Conservation (phyloP, 371 early-diverging fungal species). For the Amoeboaphelidium occidentale region DNA sequence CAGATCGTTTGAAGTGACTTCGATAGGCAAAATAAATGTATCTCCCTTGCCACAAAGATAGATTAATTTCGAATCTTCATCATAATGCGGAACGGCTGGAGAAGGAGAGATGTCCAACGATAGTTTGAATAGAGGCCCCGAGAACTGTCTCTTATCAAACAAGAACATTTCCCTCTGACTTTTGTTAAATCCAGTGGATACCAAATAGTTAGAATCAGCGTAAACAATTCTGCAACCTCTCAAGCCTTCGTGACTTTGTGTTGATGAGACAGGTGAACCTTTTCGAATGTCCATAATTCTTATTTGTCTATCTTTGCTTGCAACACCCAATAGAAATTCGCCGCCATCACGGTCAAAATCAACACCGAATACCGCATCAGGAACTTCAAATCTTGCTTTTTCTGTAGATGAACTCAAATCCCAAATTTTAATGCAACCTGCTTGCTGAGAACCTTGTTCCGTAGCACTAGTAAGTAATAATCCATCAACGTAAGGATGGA, state of each 20-base stretch:
- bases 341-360: background rate
- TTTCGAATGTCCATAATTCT: background rate
- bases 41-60: slow-evolving; percentile 31
- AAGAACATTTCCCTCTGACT: slow-evolving; percentile 38
- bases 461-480: too few species aligned
- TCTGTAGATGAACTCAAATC: too few species aligned
- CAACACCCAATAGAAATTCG: background rate
- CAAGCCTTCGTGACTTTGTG: background rate
- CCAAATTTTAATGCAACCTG: too few species aligned
- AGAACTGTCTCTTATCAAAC: slow-evolving; percentile 19
- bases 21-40: background rate
- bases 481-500: background rate
- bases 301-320: background rate
- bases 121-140: slow-evolving; percentile 14
- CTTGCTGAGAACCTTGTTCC: too few species aligned
- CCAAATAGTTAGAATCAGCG: background rate
- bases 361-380: background rate
- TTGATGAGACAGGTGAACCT: background rate
- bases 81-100: slow-evolving; percentile 34
- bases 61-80: slow-evolving; percentile 32
- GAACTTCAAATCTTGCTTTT: too few species aligned
- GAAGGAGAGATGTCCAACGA: slow-evolving; percentile 47
- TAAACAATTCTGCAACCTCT: background rate
- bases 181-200: background rate
- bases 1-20: background rate